Evolutionary conservation across 768 basidiomycete species (phyloP).

Genomic region (Termitomyces sp.): DNA sequence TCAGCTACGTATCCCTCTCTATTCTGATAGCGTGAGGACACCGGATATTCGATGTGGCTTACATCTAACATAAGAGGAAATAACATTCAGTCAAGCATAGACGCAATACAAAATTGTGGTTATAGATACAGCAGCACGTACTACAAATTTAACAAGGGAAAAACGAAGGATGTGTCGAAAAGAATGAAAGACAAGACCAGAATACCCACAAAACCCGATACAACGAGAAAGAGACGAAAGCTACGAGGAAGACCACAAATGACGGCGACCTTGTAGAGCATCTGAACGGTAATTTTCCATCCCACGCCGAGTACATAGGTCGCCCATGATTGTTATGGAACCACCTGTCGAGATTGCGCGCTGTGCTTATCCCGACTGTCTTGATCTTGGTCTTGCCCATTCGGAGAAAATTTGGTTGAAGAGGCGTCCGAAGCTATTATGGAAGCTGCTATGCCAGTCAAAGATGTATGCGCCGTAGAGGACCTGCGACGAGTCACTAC

Average conservation of each 20-base stretch:
- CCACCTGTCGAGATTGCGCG: background rate
- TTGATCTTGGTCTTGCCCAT: background rate
- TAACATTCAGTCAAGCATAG: background rate
- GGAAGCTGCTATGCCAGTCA: conserved; percentile 1
- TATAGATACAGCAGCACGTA: conserved; percentile 11
- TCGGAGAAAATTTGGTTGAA: background rate
- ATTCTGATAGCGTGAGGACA: background rate
- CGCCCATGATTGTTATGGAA: conserved; percentile 9
- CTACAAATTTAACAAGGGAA: conserved; percentile 1
- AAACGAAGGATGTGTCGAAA: background rate
- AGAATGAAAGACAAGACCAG: conserved; percentile 3
- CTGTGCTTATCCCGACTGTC: background rate
- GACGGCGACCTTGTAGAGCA: conserved; percentile 8
- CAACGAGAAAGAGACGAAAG: background rate
- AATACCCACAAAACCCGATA: conserved; percentile 6
- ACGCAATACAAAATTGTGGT: conserved; percentile 1
- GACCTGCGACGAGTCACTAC: conserved; percentile 10
- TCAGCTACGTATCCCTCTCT: background rate
- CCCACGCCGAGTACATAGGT: conserved; percentile 4
- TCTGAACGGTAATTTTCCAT: conserved; percentile 2
- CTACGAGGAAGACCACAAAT: background rate
- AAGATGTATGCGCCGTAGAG: conserved; percentile 1
- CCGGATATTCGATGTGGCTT: background rate
- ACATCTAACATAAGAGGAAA: background rate
- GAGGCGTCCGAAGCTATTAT: conserved; percentile 4